Base-by-base conservation (phyloP, 768 basidiomycete genomes). In the Leccinum rimulosum region DNA sequence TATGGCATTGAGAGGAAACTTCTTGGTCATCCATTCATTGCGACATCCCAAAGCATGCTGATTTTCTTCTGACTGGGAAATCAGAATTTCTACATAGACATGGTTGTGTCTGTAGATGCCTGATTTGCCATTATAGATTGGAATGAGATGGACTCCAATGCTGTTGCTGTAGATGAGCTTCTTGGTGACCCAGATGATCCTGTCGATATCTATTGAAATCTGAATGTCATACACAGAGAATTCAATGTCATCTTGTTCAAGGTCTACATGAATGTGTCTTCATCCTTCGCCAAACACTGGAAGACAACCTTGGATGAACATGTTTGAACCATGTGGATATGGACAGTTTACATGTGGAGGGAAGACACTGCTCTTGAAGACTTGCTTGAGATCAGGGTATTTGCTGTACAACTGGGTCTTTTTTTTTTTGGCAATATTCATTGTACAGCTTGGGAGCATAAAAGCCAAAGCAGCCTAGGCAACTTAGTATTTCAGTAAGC, bases 91-190 rank as follows among this genome's bases (percentile, higher is more conserved):
- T 0, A 61, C 48, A 55, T 65, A 67, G 6, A 61, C 19, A 33
- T 67, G 66, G 3, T 67, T 67, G 14, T 67, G 52, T 17, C 65
- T 64, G 0, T 8, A 2, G 0, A 68, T 68, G 0, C 30, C 54
- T 3, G 57, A 19, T 47, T 50, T 36, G 2, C 35, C 35, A 14
- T 36, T 14, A 36, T 36, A 15, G 35, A 36, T 15, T 6, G 35
- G 14, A 36, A 10, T 36, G 5, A 36, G 35, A 6, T 36, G 35
- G 4, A 36, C 35, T 36, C 35, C 35, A 36, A 36, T 36, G 35
- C 35, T 36, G 6, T 14, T 36, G 14, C 35, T 36, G 35, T 14
- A 36, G 14, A 36, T 12, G 3, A 36, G 35, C 14, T 15, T 36
- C 14, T 10, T 36, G 35, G 35, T 36, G 14, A 36, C 14, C 59